phyloP scores from a whole-genome alignment of 2,329 filamentous ascomycete genomes.

The Apiospora kogelbergensis region DNA sequence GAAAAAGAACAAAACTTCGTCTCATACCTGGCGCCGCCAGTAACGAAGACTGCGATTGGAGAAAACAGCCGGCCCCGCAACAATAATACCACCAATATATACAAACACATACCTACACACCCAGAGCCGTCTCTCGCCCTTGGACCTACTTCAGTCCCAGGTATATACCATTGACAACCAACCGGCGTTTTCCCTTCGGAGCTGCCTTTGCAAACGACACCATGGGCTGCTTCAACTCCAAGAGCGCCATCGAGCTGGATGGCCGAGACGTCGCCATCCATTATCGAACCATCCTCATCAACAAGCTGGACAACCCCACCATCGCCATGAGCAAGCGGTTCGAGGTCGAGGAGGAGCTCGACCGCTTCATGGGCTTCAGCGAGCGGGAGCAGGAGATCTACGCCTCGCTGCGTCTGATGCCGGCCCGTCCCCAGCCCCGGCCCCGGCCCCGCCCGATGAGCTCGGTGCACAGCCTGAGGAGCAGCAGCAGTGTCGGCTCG shows the following conservation, averaged over 20 bases:
- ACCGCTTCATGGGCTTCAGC: slow-evolving; percentile 21
- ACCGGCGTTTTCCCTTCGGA: neutral
- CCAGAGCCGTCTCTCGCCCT: neutral
- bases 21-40: neutral
- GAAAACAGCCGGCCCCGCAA: neutral
- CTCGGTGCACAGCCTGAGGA: neutral
- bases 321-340: neutral
- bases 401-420: slow-evolving; percentile 44
- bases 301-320: slow-evolving; percentile 40
- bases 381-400: slow-evolving; percentile 35
- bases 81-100: neutral
- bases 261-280: slow-evolving; percentile 13
- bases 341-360: slow-evolving; percentile 12
- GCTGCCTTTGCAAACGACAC: neutral
- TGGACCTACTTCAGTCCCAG: neutral
- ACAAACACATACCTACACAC: neutral
- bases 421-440: neutral
- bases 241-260: neutral
- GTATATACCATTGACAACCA: neutral
- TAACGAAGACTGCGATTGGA: neutral
- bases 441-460: neutral
- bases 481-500: neutral
- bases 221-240: slow-evolving; percentile 2
- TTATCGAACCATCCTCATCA: slow-evolving; percentile 37
- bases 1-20: too few relatives aligned